phyloP scores from a whole-genome alignment of 257 asterid genomes.

The Gentiana dahurica region DNA sequence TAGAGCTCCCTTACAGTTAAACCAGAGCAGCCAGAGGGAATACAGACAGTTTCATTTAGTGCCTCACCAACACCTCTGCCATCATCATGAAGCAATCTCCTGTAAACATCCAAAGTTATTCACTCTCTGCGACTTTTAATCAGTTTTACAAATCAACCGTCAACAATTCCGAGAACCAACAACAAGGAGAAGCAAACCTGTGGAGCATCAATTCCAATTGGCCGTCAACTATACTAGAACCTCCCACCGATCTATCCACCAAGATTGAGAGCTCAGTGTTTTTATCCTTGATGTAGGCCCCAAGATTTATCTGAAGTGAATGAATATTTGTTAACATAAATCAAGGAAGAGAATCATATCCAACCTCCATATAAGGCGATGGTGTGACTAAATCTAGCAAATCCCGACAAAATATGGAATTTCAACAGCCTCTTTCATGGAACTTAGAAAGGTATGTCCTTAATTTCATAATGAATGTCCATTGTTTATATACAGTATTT shows the following conservation, averaged over 20 bases:
- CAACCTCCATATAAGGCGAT: no score
- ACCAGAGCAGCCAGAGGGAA: slow-evolving; percentile 44
- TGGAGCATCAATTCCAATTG: slow-evolving; percentile 92
- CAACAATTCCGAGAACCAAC: no score
- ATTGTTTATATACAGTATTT: no score
- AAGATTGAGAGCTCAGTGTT: slow-evolving; percentile 71
- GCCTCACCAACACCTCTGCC: slow-evolving; percentile 83
- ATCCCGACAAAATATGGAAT: no score
- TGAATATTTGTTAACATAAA: not conserved
- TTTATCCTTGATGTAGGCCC: slow-evolving; percentile 69
- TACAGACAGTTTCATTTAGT: slow-evolving; percentile 75
- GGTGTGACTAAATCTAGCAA: no score
- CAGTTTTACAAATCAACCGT: not conserved
- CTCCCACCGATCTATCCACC: slow-evolving; percentile 95
- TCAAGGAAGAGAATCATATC: no score
- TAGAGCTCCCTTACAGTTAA: slow-evolving; percentile 48
- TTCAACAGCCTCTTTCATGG: no score
- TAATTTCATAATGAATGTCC: no score
- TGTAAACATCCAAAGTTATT: slow-evolving; percentile 16
- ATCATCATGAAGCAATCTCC: slow-evolving; percentile 73
- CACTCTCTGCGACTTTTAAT: not conserved
- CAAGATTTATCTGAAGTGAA: slow-evolving; percentile 69
- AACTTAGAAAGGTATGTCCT: no score
- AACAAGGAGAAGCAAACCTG: slow-evolving; percentile 30
- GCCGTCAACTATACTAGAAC: slow-evolving; percentile 80